Evolutionary conservation across 1,284 basidiomycete genomes (phyloP).

Genomic region (Cryptococcus sp.): DNA sequence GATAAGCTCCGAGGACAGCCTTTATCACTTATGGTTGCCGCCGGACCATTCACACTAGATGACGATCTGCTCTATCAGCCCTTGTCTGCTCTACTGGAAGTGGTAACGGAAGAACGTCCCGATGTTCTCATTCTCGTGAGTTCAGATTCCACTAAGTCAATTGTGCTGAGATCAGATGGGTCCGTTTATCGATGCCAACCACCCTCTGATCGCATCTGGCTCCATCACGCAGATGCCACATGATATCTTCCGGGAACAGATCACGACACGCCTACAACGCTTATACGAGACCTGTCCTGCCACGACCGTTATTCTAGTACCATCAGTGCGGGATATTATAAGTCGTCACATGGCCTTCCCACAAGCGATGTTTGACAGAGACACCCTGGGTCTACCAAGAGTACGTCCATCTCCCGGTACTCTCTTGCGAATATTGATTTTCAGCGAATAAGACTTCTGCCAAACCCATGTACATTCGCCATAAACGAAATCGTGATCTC

Average conservation of each 20-base stretch:
- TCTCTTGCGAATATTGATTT: too few relatives aligned
- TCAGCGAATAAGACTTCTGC: constrained; percentile 74
- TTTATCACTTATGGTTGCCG: constrained; percentile 65
- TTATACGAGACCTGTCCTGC: constrained; percentile 63
- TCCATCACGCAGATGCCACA: constrained; percentile 62
- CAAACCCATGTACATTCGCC: constrained; percentile 81
- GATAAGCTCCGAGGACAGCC: constrained; percentile 48
- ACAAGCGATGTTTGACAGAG: constrained; percentile 64
- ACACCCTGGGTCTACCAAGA: constrained; percentile 48
- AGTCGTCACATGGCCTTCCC: constrained; percentile 80
- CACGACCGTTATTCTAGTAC: constrained; percentile 70
- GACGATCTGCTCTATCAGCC: constrained; percentile 70
- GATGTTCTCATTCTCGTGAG: constrained; percentile 73
- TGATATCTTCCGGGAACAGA: constrained; percentile 65
- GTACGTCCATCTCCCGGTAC: constrained; percentile 22
- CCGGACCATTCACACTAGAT: constrained; percentile 78
- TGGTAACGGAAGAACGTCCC: constrained; percentile 61
- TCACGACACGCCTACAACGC: constrained; percentile 58
- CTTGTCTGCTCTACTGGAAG: constrained; percentile 59
- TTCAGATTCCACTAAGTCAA: constrained; percentile 5
- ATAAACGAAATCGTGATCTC: constrained; percentile 80
- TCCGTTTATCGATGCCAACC: constrained; percentile 77
- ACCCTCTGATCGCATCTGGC: constrained; percentile 68
- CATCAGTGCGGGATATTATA: constrained; percentile 75
- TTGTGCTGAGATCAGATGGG: constrained; percentile 60